Conservation (phyloP, 2,329 filamentous ascomycete species). For the Esteya vermicola region DNA sequence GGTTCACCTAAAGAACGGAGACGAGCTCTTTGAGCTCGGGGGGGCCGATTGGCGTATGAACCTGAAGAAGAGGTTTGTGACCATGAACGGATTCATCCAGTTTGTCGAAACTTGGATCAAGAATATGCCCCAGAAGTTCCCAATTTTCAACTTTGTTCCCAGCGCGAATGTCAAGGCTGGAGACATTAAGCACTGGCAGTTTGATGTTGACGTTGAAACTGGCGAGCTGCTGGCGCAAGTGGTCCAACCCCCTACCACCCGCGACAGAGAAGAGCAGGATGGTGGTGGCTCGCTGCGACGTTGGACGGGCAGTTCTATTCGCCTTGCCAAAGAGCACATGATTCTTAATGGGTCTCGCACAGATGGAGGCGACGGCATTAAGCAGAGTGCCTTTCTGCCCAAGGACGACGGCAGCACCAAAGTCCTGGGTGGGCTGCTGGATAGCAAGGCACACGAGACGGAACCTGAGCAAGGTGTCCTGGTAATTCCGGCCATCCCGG, state of each 20-base stretch:
- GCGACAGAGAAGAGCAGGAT: slow-evolving; percentile 1
- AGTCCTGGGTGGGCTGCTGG: no score
- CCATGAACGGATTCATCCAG: neutral
- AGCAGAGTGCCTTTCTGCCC: neutral
- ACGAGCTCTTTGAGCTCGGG: neutral
- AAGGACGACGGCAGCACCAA: no score
- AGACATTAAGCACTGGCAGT: slow-evolving; percentile 9
- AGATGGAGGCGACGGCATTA: neutral
- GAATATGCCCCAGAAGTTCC: neutral
- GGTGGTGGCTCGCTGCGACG: neutral
- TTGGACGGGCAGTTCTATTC: neutral
- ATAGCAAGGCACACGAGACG: no score
- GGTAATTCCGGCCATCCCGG: no score
- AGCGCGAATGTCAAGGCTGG: neutral
- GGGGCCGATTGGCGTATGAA: neutral
- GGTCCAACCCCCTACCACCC: slow-evolving; percentile 17
- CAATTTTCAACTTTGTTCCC: neutral
- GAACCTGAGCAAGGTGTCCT: no score
- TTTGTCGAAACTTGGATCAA: neutral
- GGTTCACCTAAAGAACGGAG: neutral
- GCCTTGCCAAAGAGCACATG: neutral
- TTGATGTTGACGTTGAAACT: slow-evolving; percentile 23
- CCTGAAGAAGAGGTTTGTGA: neutral
- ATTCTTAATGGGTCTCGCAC: neutral
- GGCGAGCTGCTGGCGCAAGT: slow-evolving; percentile 21